These are phyloP conservation scores for Rhexocercosporidium sp. DNA, from an alignment of 2,329 filamentous ascomycete species.

Conservation along the genomic window DNA sequence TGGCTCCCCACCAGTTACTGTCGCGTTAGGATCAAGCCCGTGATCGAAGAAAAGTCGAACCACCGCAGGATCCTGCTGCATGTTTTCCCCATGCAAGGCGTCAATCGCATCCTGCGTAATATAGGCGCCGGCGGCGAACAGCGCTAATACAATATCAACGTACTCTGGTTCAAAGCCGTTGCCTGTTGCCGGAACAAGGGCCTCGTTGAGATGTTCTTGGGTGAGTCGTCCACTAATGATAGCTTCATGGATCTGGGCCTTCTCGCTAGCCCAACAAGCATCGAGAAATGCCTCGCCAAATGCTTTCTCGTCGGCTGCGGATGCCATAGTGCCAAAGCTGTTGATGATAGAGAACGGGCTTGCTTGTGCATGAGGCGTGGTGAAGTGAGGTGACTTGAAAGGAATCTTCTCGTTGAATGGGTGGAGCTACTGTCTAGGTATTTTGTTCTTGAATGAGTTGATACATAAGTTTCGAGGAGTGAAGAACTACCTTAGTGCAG, in stretches of 20 bases:
- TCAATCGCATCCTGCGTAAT: not conserved
- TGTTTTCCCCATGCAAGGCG: not conserved
- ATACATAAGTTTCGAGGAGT: too few relatives aligned
- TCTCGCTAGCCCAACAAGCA: not conserved
- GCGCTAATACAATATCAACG: not conserved
- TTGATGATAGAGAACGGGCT: not conserved
- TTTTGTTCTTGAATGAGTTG: too few relatives aligned
- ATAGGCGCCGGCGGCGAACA: not conserved
- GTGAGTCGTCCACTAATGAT: not conserved
- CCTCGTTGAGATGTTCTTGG: not conserved
- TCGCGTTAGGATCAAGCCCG: constrained; percentile 6
- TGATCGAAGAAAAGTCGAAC: not conserved
- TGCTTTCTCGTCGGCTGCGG: not conserved
- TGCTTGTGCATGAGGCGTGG: not conserved
- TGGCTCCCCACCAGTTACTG: not conserved
- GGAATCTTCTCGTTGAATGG: too few relatives aligned
- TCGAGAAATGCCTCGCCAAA: not conserved
- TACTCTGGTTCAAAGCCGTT: not conserved
- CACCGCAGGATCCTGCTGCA: not conserved
- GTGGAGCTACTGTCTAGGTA: too few relatives aligned
- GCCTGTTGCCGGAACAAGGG: not conserved
- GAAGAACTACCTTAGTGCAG: too few relatives aligned
- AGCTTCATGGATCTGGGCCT: not conserved
- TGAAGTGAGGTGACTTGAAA: too few relatives aligned
- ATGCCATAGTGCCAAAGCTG: not conserved